Evolutionary conservation across 2,329 filamentous ascomycete genomes (phyloP).

Genomic region (Sporothrix variecibatus): DNA sequence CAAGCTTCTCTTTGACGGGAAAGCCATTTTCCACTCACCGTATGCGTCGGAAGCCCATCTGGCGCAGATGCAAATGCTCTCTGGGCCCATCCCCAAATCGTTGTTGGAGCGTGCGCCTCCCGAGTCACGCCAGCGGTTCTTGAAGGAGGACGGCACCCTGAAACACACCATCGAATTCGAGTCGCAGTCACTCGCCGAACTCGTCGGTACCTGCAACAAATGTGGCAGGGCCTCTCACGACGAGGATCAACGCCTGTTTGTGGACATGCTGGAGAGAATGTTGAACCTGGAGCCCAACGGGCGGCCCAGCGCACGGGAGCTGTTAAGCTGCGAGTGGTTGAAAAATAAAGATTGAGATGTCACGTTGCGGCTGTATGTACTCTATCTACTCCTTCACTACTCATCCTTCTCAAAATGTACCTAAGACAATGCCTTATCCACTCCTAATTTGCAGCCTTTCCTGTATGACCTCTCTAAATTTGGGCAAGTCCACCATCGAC

Average conservation of each 20-base stretch:
- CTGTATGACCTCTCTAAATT: not conserved
- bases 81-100: slow-evolving; percentile 8
- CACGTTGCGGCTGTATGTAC: too few relatives aligned
- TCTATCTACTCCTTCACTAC: not conserved
- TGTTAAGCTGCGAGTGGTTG: not conserved
- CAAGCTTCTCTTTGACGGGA: slow-evolving; percentile 21
- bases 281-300: not conserved
- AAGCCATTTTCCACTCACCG: slow-evolving; percentile 7
- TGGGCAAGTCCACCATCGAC: slow-evolving; percentile 29
- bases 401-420: not conserved
- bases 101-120: not conserved
- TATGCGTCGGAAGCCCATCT: slow-evolving; percentile 21
- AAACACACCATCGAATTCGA: not conserved
- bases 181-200: not conserved
- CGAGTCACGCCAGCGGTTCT: not conserved
- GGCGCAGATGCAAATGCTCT: slow-evolving; percentile 17
- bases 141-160: not conserved
- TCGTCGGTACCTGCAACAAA: not conserved
- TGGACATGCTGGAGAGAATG: not conserved
- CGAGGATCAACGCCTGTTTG: not conserved
- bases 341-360: not conserved
- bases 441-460: too few relatives aligned
- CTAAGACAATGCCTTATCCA: too few relatives aligned
- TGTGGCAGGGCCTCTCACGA: not conserved
- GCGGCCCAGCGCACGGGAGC: not conserved